Percentiles rank a stretch among this genome's conserved stretches.
Evolutionary conservation across 2,329 filamentous ascomycete genomes (phyloP).

Genomic region (Xylariomycetidae sp.): DNA sequence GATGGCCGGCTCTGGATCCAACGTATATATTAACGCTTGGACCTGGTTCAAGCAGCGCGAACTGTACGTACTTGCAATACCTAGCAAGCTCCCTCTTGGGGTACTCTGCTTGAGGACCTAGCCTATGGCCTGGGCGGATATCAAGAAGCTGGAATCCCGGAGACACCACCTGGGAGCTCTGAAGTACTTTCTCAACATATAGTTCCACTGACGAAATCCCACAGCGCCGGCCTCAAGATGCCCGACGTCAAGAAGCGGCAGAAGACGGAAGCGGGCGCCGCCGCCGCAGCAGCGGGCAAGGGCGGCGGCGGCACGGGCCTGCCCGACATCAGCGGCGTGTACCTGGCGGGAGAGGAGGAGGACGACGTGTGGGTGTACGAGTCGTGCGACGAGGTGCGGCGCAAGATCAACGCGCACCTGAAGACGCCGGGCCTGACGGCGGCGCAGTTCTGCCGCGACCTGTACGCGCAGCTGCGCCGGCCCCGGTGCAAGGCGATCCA

Average conservation of each 20-base stretch:
- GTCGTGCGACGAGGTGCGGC: slow-evolving; percentile 50
- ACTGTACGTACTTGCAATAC: too few relatives aligned
- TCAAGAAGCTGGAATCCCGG: too few relatives aligned
- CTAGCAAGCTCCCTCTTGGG: too few relatives aligned
- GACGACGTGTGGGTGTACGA: slow-evolving; percentile 45
- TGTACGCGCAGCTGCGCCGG: slow-evolving; percentile 29
- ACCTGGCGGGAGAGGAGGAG: slow-evolving; percentile 36
- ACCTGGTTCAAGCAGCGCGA: neutral
- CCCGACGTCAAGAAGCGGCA: slow-evolving; percentile 19
- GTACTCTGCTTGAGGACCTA: too few relatives aligned
- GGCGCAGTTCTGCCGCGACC: slow-evolving; percentile 40
- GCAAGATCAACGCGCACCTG: slow-evolving; percentile 49
- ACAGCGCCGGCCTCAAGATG: slow-evolving; percentile 12
- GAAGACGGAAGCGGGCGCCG: slow-evolving; percentile 12
- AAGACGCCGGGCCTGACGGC: slow-evolving; percentile 39
- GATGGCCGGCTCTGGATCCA: neutral
- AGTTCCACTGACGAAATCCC: too few relatives aligned
- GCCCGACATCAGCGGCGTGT: slow-evolving; percentile 32
- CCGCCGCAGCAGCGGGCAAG: neutral
- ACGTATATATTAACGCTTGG: neutral
- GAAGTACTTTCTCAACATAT: too few relatives aligned
- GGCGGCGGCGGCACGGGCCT: slow-evolving; percentile 3
- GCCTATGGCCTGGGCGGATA: too few relatives aligned
- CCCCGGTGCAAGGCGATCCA: slow-evolving; percentile 26
- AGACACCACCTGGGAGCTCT: too few relatives aligned